These are phyloP conservation scores for Mentha longifolia DNA, from an alignment of 257 asterid species.

Conservation along the genomic window DNA sequence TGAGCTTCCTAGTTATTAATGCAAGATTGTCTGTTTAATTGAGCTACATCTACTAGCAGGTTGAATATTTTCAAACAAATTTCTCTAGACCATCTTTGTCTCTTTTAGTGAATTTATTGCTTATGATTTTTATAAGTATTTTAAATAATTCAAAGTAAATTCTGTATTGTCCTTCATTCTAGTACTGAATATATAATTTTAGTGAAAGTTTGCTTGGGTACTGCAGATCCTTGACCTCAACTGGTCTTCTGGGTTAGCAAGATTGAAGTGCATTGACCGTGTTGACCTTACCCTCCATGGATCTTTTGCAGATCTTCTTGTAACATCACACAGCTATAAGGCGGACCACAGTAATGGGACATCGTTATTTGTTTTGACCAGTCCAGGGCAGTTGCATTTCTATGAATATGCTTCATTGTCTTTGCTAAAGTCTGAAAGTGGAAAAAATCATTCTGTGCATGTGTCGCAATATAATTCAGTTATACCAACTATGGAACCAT, in stretches of 20 bases:
- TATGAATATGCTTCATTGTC: slow-evolving; percentile 67
- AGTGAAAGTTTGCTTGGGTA: slow-evolving; percentile 28
- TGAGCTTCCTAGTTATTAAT: slow-evolving; percentile 19
- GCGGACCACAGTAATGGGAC: slow-evolving; percentile 45
- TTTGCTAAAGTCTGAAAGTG: slow-evolving; percentile 60
- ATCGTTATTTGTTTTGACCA: slow-evolving; percentile 78
- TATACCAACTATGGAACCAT: slow-evolving; percentile 83
- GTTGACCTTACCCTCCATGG: slow-evolving; percentile 89
- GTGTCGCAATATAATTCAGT: slow-evolving; percentile 61
- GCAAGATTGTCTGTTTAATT: slow-evolving; percentile 15
- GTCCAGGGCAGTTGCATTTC: slow-evolving; percentile 84
- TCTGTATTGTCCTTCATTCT: background rate
- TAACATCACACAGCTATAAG: slow-evolving; percentile 54
- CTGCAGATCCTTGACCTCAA: slow-evolving; percentile 92
- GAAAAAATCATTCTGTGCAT: slow-evolving; percentile 55
- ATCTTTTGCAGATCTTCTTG: slow-evolving; percentile 81
- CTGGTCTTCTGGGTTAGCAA: slow-evolving; percentile 90
- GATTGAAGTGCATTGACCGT: slow-evolving; percentile 76
- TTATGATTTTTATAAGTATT: slow-evolving; percentile 6
- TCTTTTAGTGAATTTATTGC: slow-evolving; percentile 6
- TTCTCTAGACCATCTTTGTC: slow-evolving; percentile 6
- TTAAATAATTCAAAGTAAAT: slow-evolving; percentile 11
- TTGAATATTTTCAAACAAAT: slow-evolving; percentile 24
- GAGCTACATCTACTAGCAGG: slow-evolving; percentile 16
- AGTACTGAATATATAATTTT: slow-evolving; percentile 33